Conservation (phyloP, 768 basidiomycete species). For the Hirschioporus abietinus region DNA sequence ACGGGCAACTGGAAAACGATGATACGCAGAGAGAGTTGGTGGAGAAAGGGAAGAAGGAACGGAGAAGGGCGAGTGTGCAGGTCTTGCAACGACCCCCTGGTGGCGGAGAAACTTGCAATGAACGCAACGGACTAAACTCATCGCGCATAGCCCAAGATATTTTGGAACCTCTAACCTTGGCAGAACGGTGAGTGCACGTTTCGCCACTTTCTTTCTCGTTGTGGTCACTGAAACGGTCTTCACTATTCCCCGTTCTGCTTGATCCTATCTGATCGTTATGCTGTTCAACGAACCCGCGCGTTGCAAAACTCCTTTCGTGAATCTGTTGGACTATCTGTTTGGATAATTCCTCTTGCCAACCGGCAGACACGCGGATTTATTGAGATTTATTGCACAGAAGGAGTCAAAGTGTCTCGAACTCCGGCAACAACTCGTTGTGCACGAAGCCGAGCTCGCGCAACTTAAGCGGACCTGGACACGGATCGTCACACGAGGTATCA, state of each 20-base stretch:
- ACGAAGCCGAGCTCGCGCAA: slow-evolving; percentile 69
- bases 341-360: not conserved
- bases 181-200: not conserved
- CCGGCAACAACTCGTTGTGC: slow-evolving; percentile 62
- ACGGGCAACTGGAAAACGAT: not conserved
- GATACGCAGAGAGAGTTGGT: not conserved
- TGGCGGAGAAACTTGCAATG: not conserved
- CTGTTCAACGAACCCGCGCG: not conserved
- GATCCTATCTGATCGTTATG: not conserved
- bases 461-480: slow-evolving; percentile 83
- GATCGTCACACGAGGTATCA: slow-evolving; percentile 64
- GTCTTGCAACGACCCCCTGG: not conserved
- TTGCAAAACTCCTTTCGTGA: not conserved
- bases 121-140: too few relatives aligned
- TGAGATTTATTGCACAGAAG: slow-evolving; percentile 84
- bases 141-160: not conserved
- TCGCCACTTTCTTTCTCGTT: not conserved
- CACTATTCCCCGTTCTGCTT: not conserved
- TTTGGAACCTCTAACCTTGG: not conserved
- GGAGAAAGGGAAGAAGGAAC: not conserved
- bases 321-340: not conserved
- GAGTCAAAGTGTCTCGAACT: slow-evolving; percentile 81
- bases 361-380: slow-evolving; percentile 67
- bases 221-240: not conserved
- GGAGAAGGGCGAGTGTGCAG: not conserved